Conservation (phyloP, 345 rosid genomes). For the Microthlaspi erraticum region DNA sequence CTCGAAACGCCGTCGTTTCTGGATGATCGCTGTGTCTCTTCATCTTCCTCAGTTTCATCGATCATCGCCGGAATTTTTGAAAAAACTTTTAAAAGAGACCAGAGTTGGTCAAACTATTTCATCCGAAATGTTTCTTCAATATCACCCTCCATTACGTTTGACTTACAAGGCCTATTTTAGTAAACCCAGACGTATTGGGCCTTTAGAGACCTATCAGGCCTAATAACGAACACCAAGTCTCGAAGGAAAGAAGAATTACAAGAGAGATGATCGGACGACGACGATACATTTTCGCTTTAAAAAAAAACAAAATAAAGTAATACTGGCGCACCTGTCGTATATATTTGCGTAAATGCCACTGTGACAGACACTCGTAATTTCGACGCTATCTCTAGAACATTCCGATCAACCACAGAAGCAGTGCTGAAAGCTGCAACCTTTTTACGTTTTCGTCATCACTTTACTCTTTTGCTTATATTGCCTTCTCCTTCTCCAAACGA, state of each 20-base stretch:
- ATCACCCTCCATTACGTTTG: neutral
- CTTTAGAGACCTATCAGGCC: neutral
- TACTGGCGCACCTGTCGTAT: neutral
- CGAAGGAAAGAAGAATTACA: too few species aligned
- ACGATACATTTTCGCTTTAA: too few species aligned
- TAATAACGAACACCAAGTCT: too few species aligned
- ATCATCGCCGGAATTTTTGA: constrained; percentile 22
- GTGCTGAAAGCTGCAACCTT: neutral
- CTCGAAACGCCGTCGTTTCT: constrained; percentile 1
- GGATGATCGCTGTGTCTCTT: constrained; percentile 27
- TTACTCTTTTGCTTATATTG: neutral
- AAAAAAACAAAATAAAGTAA: too few species aligned
- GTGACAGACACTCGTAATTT: constrained; percentile 26
- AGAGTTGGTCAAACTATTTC: neutral
- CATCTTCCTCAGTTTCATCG: constrained; percentile 29
- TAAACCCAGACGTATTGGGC: neutral
- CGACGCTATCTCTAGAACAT: constrained; percentile 39
- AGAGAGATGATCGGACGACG: too few species aligned
- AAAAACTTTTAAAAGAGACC: neutral
- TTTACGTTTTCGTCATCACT: neutral
- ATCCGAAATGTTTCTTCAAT: neutral
- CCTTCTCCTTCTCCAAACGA: neutral
- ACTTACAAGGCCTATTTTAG: neutral
- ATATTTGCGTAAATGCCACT: constrained; percentile 25
- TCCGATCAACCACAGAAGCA: constrained; percentile 29